Evolutionary conservation across 1,139 yeast genomes (phyloP), one percentile per base, ranked within the genome.

Genomic region (Yamadazyma sp.): DNA sequence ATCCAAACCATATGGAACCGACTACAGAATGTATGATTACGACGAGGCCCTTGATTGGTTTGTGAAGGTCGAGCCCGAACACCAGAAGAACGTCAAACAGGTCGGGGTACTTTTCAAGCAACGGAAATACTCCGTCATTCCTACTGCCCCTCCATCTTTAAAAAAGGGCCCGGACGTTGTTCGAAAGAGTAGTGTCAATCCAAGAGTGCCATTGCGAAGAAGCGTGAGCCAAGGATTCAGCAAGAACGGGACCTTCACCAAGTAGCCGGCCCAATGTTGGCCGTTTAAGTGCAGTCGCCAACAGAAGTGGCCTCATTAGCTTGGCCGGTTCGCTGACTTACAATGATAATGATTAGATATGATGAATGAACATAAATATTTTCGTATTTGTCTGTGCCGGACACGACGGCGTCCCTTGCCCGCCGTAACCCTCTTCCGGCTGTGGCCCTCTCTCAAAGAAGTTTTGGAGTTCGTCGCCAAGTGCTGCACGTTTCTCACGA

Each of bases 1-100:
- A 56, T 89, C 92, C 42, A 87, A 87, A 56, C 97, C 98, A 0
- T 91, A 88, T 60, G 98, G 98, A 4, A 95, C 94, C 2, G 92
- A 87, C 45, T 91, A 95, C 85, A 77, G 87, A 15, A 73, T 89
- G 63, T 91, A 83, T 61, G 95, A 88, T 58, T 91, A 85, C 61
- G 85, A 87, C 53, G 97, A 88, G 50, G 67, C 66, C 6, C 63
- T 75, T 23, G 92, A 89, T 60, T 82, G 88, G 84, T 91, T 91
- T 62, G 77, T 71, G 40, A 79, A 84, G 50, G 83, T 87, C 5
- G 80, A 83, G 39, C 83, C 87, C 10, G 83, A 81, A 29, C 81
- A 77, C 45, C 69, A 81, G 50, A 75, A 74, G 60, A 77, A 77
- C 51, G 62, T 75, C 48, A 75, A 77, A 50, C 87, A 83, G 54